phyloP scores from a whole-genome alignment of 352 stramenopile species.

The Pythium sp. region DNA sequence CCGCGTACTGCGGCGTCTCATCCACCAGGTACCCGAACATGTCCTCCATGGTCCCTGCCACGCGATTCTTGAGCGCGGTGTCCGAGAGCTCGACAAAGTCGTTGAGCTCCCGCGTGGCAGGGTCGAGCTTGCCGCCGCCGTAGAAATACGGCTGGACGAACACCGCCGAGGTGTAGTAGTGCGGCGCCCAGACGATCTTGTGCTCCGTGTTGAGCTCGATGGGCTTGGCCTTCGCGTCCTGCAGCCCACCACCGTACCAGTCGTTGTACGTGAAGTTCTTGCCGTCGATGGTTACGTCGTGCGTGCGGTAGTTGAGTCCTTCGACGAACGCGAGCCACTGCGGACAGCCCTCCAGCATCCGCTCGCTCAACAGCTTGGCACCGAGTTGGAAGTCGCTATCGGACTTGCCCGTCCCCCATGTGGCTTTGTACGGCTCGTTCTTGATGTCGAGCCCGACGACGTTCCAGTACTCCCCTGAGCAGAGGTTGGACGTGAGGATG shows the following conservation, averaged over 20 bases:
- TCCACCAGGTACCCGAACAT: slow-evolving; percentile 39
- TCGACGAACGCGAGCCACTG: slow-evolving; percentile 38
- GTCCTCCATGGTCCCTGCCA: slow-evolving; percentile 30
- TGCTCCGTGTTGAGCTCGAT: slow-evolving; percentile 15
- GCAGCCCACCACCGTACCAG: slow-evolving; percentile 38
- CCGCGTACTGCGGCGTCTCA: slow-evolving; percentile 14
- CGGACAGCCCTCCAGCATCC: slow-evolving; percentile 31
- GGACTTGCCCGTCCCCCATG: slow-evolving; percentile 35
- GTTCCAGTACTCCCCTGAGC: slow-evolving; percentile 45
- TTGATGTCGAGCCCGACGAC: slow-evolving; percentile 60
- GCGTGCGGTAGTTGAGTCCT: slow-evolving; percentile 28
- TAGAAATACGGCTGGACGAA: slow-evolving; percentile 34
- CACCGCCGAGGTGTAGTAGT: slow-evolving; percentile 37
- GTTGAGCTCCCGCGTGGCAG: slow-evolving; percentile 8
- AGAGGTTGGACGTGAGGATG: slow-evolving; percentile 16
- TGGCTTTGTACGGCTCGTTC: slow-evolving; percentile 54
- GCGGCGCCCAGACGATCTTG: slow-evolving; percentile 36
- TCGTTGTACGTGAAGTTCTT: slow-evolving; percentile 30
- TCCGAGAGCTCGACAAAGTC: slow-evolving; percentile 33
- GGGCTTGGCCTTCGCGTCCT: slow-evolving; percentile 21
- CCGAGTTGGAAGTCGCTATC: slow-evolving; percentile 26
- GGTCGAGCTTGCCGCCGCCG: slow-evolving; percentile 19
- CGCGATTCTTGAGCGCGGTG: slow-evolving; percentile 16
- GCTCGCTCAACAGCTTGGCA: slow-evolving; percentile 22
- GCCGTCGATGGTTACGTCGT: slow-evolving; percentile 28